These are phyloP conservation scores for Mortierella sp. DNA, from an alignment of 371 early-diverging fungal species.

Conservation along the genomic window DNA sequence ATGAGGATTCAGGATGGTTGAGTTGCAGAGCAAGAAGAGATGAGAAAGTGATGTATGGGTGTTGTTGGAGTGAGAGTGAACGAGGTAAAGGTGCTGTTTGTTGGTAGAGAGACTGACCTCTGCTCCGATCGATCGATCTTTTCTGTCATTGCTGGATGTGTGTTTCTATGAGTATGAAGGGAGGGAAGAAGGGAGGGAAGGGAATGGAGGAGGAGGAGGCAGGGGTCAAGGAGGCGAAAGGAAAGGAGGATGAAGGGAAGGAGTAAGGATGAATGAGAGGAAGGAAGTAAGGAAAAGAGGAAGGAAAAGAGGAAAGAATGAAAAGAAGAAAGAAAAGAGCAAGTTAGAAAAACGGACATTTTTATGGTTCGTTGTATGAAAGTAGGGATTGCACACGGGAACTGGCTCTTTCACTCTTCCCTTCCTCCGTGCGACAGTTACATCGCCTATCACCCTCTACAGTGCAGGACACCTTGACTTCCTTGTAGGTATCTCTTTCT, in stretches of 20 bases:
- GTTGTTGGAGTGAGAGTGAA: neutral
- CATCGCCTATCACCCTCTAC: neutral
- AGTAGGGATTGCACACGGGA: neutral
- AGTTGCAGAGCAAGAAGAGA: neutral
- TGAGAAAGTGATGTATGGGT: neutral
- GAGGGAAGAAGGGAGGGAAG: neutral
- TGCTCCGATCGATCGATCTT: conserved; percentile 53
- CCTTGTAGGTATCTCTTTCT: neutral
- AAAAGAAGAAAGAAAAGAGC: conserved; percentile 8
- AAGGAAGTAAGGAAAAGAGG: neutral
- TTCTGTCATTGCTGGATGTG: conserved; percentile 13
- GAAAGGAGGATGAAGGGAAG: neutral
- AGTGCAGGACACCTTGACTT: neutral
- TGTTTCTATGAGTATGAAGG: neutral
- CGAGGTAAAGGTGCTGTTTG: neutral
- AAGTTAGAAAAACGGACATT: neutral
- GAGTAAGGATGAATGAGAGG: neutral
- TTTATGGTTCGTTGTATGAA: neutral
- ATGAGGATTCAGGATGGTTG: neutral
- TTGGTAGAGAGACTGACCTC: conserved; percentile 13
- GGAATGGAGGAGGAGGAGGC: conserved; percentile 10
- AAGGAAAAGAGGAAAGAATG: conserved; percentile 8
- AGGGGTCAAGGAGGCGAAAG: neutral
- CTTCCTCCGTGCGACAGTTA: neutral
- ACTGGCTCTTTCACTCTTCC: neutral